Conservation (phyloP, 305 asterid genomes). For the Rubia peregrina region DNA sequence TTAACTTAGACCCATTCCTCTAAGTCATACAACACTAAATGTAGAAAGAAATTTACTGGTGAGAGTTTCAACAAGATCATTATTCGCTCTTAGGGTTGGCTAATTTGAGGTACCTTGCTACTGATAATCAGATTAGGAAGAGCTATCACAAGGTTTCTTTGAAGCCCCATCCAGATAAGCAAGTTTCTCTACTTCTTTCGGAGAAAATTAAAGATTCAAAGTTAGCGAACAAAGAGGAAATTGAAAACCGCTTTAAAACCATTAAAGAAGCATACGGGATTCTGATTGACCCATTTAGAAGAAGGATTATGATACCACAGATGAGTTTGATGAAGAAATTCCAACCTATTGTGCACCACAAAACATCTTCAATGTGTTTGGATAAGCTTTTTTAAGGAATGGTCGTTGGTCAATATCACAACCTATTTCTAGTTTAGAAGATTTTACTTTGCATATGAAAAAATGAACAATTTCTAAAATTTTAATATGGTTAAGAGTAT, state of each 20-base stretch:
- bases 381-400: slow-evolving; percentile 94
- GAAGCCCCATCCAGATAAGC: slow-evolving; percentile 93
- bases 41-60: slow-evolving; percentile 75
- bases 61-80: slow-evolving; percentile 71
- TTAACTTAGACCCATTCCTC: slow-evolving; percentile 50
- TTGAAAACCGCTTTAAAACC: slow-evolving; percentile 79
- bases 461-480: slow-evolving; percentile 72
- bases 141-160: slow-evolving; percentile 89
- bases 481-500: slow-evolving; percentile 97
- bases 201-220: slow-evolving; percentile 82
- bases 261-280: slow-evolving; percentile 92
- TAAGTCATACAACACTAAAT: slow-evolving; percentile 70
- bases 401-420: slow-evolving; percentile 90
- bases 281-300: slow-evolving; percentile 70
- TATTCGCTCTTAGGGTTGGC: slow-evolving; percentile 87
- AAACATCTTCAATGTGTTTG: slow-evolving; percentile 86
- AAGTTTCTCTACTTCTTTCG: slow-evolving; percentile 68
- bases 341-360: slow-evolving; percentile 80
- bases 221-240: slow-evolving; percentile 85
- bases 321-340: slow-evolving; percentile 96
- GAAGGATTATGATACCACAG: slow-evolving; percentile 95
- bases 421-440: slow-evolving; percentile 67
- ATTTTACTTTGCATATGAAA: slow-evolving; percentile 61
- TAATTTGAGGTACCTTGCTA: slow-evolving; percentile 88
- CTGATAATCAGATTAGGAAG: slow-evolving; percentile 87